Base-by-base conservation (phyloP, 352 stramenopile species). In the Phytophthora pisi region DNA sequence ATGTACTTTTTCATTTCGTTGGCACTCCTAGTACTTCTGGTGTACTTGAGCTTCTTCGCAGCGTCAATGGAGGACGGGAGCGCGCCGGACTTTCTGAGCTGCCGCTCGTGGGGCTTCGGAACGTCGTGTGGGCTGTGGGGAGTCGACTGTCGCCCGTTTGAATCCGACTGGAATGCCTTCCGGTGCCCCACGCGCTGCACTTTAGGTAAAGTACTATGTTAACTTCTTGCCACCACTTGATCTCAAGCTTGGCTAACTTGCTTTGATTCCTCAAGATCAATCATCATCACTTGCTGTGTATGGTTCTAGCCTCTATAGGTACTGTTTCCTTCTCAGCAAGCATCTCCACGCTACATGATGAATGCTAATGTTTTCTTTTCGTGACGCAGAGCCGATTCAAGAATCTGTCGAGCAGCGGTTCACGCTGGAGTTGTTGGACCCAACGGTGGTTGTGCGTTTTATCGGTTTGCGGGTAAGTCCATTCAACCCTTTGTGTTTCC, bases 41-140 rank as follows among this genome's bases (percentile, higher is more conserved):
- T 89, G 8, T 90, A 93, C 62, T 52, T 91, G 54, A 93, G 86
- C 66, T 93, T 88, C 68, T 95, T 93, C 51, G 82, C 82, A 2
- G 84, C 86, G 0, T 70, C 58, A 4, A 88, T 93, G 72, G 73
- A 88, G 4, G 68, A 83, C 18, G 79, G 67, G 30, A 72, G 62
- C 16, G 42, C 42, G 9, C 86, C 84, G 0, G 80, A 88, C 26
- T 91, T 90, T 49, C 58, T 94, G 28, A 78, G 78, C 26, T 95
- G 88, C 45, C 75, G 86, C 16, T 82, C 78, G 0, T 93, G 86
- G 82, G 84, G 73, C 0, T 95, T 78, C 46, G 82, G 77, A 16
- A 79, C 75, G 5, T 77, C 64, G 10, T 95, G 88, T 31, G 88
- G 88, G 0, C 74, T 91, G 26, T 82, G 76, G 64, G 82, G 82